Conservation (phyloP, 495 filamentous ascomycete genomes). For the Collariella sp. region DNA sequence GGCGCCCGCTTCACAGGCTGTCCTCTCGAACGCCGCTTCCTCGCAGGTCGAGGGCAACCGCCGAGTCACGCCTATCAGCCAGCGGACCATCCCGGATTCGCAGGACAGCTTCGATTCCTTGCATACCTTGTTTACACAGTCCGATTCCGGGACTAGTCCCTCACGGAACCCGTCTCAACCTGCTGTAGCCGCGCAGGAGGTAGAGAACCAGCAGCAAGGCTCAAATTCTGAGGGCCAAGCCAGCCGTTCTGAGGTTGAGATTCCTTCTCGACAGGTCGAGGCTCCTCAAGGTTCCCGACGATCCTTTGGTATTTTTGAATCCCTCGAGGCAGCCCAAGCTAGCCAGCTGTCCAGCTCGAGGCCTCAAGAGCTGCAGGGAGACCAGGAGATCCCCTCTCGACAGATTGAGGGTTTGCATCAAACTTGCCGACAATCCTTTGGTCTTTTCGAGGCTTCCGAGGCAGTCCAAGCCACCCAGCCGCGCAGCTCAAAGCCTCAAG, state of each 20-base stretch:
- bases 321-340: background rate
- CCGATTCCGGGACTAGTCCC: background rate
- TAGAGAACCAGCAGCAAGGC: background rate
- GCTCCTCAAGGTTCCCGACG: background rate
- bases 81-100: slow-evolving; percentile 26
- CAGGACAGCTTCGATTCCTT: slow-evolving; percentile 17
- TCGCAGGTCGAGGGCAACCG: background rate
- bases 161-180: background rate
- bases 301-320: background rate
- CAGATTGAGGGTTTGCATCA: slow-evolving; percentile 12
- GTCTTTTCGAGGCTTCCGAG: background rate
- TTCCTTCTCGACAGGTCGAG: slow-evolving; percentile 21
- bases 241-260: slow-evolving; percentile 5
- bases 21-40: background rate
- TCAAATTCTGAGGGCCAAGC: background rate
- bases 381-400: slow-evolving; percentile 7
- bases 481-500: background rate
- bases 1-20: background rate
- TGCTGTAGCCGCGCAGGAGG: background rate
- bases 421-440: background rate
- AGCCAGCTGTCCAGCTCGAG: background rate
- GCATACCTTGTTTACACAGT: slow-evolving; percentile 11
- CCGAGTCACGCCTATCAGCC: slow-evolving; percentile 1
- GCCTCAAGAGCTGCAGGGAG: background rate
- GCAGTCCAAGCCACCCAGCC: background rate